A percentile compares a stretch with the other conserved stretches of the same genome.
phyloP scores from a whole-genome alignment of 2,329 filamentous ascomycete species.

The Xylariaceae sp. region DNA sequence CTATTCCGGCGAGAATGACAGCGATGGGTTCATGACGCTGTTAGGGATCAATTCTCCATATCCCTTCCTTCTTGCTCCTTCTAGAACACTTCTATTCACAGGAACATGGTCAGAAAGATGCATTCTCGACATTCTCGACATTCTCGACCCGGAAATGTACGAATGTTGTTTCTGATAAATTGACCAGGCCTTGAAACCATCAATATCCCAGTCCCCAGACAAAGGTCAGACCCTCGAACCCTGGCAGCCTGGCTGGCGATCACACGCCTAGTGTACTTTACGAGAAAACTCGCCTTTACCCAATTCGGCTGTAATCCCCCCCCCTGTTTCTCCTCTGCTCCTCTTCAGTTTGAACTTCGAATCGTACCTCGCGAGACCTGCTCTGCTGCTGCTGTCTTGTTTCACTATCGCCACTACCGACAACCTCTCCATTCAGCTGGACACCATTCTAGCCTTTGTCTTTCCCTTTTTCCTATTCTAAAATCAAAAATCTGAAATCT shows the following conservation, averaged over 20 bases:
- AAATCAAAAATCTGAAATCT: too few species aligned
- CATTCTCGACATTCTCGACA: too few species aligned
- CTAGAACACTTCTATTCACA: not conserved
- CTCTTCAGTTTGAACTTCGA: not conserved
- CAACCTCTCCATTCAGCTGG: slow-evolving; percentile 3
- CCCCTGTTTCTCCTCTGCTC: not conserved
- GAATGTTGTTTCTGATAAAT: slow-evolving; percentile 29
- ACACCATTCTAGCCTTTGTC: not conserved
- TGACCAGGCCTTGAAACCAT: slow-evolving; percentile 31
- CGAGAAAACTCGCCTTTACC: slow-evolving; percentile 16
- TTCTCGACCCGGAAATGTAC: slow-evolving; percentile 3
- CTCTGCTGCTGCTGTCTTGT: slow-evolving; percentile 11
- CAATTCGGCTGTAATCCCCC: slow-evolving; percentile 14
- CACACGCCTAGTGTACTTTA: too few species aligned
- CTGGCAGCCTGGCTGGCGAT: slow-evolving; percentile 30
- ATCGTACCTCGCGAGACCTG: not conserved
- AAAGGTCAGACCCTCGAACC: slow-evolving; percentile 14
- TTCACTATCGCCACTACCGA: slow-evolving; percentile 16
- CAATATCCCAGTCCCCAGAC: slow-evolving; percentile 8
- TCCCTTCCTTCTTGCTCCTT: not conserved
- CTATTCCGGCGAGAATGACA: too few species aligned
- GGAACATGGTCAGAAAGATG: slow-evolving; percentile 3
- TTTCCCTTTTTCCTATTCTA: not conserved
- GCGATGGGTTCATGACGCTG: too few species aligned
- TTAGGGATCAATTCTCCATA: not conserved